These are phyloP conservation scores for Claviceps cyperi DNA, from an alignment of 2,329 filamentous ascomycete genomes.

Conservation along the genomic window DNA sequence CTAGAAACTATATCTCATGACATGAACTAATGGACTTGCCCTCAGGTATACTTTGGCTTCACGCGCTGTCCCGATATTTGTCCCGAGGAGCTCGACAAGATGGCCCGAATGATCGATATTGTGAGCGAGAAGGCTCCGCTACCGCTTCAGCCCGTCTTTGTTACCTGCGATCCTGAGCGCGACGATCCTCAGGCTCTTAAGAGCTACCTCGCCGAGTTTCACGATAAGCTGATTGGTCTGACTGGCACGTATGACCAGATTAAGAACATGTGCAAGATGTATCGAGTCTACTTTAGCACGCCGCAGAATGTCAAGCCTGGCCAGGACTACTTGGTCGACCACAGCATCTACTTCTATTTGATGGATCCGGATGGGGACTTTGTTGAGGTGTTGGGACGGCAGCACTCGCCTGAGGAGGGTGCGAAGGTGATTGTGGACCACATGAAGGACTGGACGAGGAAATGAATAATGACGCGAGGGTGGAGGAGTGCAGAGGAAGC, in stretches of 20 bases:
- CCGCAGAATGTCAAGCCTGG: constrained; percentile 77
- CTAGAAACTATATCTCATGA: not conserved
- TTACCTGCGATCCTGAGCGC: constrained; percentile 87
- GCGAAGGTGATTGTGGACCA: constrained; percentile 76
- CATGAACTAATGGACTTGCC: not conserved
- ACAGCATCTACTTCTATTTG: constrained; percentile 98
- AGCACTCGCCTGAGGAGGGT: constrained; percentile 80
- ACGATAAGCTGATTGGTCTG: constrained; percentile 69
- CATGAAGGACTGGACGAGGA: constrained; percentile 45
- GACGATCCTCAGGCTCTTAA: constrained; percentile 78
- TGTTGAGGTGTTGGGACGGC: constrained; percentile 87
- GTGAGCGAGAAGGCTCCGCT: constrained; percentile 37
- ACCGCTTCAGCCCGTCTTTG: constrained; percentile 66
- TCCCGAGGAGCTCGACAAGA: constrained; percentile 97
- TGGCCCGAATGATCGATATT: constrained; percentile 85
- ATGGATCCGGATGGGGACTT: constrained; percentile 99
- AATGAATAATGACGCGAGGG: not conserved
- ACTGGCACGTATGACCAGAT: constrained; percentile 91
- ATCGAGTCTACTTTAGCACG: constrained; percentile 94
- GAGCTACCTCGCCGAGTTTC: constrained; percentile 81
- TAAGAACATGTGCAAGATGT: constrained; percentile 87
- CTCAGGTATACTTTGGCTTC: constrained; percentile 91
- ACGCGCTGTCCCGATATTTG: constrained; percentile 97
- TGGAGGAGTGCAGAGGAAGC: not conserved
- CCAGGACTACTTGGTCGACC: constrained; percentile 93